A percentile compares a stretch with the other conserved stretches of the same genome.
phyloP scores from a whole-genome alignment of 495 filamentous ascomycete species.

The Pseudomonodictys pantanalensis region DNA sequence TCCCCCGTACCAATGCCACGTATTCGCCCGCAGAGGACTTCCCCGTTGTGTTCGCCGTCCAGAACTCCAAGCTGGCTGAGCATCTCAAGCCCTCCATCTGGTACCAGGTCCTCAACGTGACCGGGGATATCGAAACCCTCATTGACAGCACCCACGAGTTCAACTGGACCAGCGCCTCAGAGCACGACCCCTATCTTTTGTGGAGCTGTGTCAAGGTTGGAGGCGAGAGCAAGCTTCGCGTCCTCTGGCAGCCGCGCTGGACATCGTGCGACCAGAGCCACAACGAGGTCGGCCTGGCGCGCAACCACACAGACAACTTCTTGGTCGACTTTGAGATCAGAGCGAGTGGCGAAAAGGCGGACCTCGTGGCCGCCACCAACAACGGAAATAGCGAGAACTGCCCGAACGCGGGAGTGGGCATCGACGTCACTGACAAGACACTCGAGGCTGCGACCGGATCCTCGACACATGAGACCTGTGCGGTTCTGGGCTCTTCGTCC shows the following conservation, averaged over 20 bases:
- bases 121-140: not conserved
- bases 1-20: not conserved
- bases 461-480: not conserved
- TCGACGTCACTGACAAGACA: not conserved
- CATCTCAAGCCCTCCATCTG: not conserved
- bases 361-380: not conserved
- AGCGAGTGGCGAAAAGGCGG: not conserved
- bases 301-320: not conserved
- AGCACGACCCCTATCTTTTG: not conserved
- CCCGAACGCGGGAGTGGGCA: not conserved
- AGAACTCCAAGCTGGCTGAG: not conserved
- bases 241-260: not conserved
- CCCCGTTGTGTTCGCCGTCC: not conserved
- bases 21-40: not conserved
- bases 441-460: not conserved
- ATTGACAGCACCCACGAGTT: not conserved
- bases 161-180: not conserved
- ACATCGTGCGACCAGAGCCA: not conserved
- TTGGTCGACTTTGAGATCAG: not conserved
- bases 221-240: not conserved
- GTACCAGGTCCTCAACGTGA: not conserved
- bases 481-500: not conserved
- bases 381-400: not conserved
- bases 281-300: not conserved
- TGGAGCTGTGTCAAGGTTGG: not conserved